phyloP scores from a whole-genome alignment of 1,284 basidiomycete species.

The Lentinula novae-zelandiae region DNA sequence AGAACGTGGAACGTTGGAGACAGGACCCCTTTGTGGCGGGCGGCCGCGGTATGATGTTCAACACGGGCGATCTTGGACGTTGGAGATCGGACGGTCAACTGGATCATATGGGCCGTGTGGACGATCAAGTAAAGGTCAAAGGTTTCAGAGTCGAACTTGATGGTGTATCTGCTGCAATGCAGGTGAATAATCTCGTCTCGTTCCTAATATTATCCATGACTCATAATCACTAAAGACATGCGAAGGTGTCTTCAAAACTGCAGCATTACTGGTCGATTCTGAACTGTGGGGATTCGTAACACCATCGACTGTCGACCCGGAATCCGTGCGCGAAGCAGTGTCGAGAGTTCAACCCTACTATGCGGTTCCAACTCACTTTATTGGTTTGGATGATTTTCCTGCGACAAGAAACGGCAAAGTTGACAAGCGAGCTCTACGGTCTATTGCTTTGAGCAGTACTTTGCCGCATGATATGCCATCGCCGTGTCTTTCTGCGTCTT shows the following conservation, averaged over 20 bases:
- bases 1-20: slow-evolving; percentile 29
- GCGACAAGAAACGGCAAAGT: slow-evolving; percentile 32
- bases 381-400: slow-evolving; percentile 29
- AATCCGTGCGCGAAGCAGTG: slow-evolving; percentile 23
- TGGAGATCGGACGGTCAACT: slow-evolving; percentile 33
- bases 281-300: slow-evolving; percentile 33
- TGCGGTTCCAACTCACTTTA: slow-evolving; percentile 29
- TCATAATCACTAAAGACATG: not conserved
- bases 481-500: not conserved
- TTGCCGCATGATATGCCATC: not conserved
- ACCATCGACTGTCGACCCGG: slow-evolving; percentile 24
- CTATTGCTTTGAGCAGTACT: slow-evolving; percentile 18
- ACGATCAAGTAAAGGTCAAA: slow-evolving; percentile 35
- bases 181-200: slow-evolving; percentile 17
- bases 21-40: slow-evolving; percentile 27
- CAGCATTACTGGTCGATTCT: slow-evolving; percentile 28
- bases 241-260: slow-evolving; percentile 22
- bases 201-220: too few species aligned
- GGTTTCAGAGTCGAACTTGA: slow-evolving; percentile 34
- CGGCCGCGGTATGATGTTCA: slow-evolving; percentile 29
- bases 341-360: slow-evolving; percentile 31
- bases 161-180: slow-evolving; percentile 30
- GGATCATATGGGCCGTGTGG: slow-evolving; percentile 32
- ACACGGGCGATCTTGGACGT: slow-evolving; percentile 32
- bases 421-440: slow-evolving; percentile 29